Base-by-base conservation (phyloP, 1,284 basidiomycete species). In the Vanrija humicola region DNA sequence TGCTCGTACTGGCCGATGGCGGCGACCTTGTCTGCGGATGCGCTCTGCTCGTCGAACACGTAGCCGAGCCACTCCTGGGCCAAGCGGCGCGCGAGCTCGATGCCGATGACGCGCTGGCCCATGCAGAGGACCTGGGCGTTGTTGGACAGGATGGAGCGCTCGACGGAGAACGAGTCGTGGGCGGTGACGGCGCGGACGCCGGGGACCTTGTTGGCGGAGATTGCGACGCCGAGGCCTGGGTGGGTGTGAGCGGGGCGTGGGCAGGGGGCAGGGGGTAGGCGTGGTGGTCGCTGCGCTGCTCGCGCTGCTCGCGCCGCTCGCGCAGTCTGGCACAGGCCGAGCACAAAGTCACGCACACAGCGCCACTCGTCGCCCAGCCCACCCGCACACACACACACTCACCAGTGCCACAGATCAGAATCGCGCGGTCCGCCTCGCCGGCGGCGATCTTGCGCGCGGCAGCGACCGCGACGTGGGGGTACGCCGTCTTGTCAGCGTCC, bases 401-500 rank as follows among this genome's bases (percentile, higher is more conserved):
- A 67, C 77, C 77, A 29, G 78, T 79, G 8, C 78, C 78, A 56
- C 78, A 79, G 51, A 79, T 71, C 58, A 79, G 65, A 19, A 79
- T 65, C 0, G 73, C 78, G 43, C 78, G 69, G 61, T 79, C 76
- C 14, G 74, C 77, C 56, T 78, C 75, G 12, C 77, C 78, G 26
- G 60, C 61, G 5, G 71, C 69, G 9, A 79, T 68, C 63, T 74
- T 77, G 56, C 69, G 64, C 5, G 77, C 78, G 0, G 77, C 78
- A 18, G 68, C 73, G 45, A 79, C 73, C 12, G 76, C 78, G 16
- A 78, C 69, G 61, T 77, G 74, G 0, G 78, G 78, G 60, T 79
- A 79, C 12, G 77, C 74, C 12, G 77, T 79, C 60, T 72, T 72
- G 52, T 68, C 64, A 38, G 34, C 43, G 15, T 48, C 56, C 46